These are phyloP conservation scores for Fagopyrum homotropicum DNA, from an alignment of 148 eudicot genomes.

Conservation along the genomic window DNA sequence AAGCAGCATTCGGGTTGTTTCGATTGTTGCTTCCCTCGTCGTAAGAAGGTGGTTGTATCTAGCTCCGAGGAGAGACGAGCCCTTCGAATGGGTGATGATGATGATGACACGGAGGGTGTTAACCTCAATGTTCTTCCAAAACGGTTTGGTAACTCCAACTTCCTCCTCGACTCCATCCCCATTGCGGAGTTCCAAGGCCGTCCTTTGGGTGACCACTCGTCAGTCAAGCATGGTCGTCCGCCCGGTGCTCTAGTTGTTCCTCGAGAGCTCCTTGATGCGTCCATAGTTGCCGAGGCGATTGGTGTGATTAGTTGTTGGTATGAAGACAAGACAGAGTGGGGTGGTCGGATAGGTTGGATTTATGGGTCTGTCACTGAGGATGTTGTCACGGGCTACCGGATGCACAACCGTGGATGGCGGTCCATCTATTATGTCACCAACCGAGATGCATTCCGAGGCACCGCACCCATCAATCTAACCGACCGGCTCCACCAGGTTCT, in stretches of 20 bases:
- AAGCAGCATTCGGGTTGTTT: conserved; percentile 7
- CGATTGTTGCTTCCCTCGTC: background rate
- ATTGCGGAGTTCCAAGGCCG: conserved; percentile 11
- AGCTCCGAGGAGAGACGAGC: background rate
- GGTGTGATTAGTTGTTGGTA: conserved; percentile 16
- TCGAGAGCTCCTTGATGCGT: conserved; percentile 1
- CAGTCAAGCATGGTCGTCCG: conserved; percentile 9
- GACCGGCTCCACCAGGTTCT: conserved; percentile 15
- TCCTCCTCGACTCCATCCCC: conserved; percentile 16
- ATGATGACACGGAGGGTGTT: background rate
- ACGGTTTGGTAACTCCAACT: conserved; percentile 7
- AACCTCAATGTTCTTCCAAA: conserved; percentile 1
- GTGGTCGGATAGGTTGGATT: conserved; percentile 15
- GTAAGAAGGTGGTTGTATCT: background rate
- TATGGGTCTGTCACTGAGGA: background rate
- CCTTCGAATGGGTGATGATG: conserved; percentile 10
- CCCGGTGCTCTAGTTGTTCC: conserved; percentile 12
- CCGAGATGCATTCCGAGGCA: conserved; percentile 13
- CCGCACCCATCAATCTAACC: conserved; percentile 15
- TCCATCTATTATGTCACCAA: conserved; percentile 10
- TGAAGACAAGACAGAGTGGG: conserved; percentile 18
- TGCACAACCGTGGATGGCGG: conserved; percentile 18
- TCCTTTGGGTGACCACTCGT: conserved; percentile 8
- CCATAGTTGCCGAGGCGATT: conserved; percentile 16
- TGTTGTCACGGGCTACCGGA: conserved; percentile 14